A percentile compares a stretch with the other conserved stretches of the same genome.
Conservation (phyloP, 2,329 filamentous ascomycete species). For the Fonsecaea monophora region DNA sequence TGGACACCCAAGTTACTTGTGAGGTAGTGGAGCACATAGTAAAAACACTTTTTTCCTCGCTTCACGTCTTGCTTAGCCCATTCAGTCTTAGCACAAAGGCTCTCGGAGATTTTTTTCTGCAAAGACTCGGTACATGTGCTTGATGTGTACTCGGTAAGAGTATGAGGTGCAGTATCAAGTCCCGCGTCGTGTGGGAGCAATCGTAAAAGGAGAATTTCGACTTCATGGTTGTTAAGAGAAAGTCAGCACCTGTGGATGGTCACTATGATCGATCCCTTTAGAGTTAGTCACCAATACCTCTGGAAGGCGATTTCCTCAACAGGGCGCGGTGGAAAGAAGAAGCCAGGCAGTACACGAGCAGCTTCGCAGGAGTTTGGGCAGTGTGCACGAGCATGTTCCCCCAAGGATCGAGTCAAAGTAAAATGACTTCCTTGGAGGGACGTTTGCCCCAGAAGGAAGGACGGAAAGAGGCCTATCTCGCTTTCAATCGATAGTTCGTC, state of each 20-base stretch:
- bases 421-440: no score
- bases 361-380: no score
- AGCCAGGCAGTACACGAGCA: background rate
- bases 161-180: slow-evolving; percentile 5
- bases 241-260: no score
- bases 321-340: background rate
- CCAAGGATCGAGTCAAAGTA: no score
- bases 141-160: no score
- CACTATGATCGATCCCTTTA: no score
- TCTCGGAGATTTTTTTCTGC: slow-evolving; percentile 12
- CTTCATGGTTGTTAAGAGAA: background rate
- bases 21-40: no score
- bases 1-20: slow-evolving; percentile 4
- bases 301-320: background rate
- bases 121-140: no score
- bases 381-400: no score
- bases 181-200: background rate
- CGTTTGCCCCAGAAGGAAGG: background rate
- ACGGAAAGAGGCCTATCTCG: slow-evolving; percentile 9
- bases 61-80: background rate
- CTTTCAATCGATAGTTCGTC: slow-evolving; percentile 17
- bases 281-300: no score
- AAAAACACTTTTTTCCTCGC: background rate
- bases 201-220: background rate
- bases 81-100: slow-evolving; percentile 2